Percentiles rank a stretch among this genome's conserved stretches.
phyloP scores from a whole-genome alignment of 2,329 filamentous ascomycete genomes.

The Grosmannia penicillata region DNA sequence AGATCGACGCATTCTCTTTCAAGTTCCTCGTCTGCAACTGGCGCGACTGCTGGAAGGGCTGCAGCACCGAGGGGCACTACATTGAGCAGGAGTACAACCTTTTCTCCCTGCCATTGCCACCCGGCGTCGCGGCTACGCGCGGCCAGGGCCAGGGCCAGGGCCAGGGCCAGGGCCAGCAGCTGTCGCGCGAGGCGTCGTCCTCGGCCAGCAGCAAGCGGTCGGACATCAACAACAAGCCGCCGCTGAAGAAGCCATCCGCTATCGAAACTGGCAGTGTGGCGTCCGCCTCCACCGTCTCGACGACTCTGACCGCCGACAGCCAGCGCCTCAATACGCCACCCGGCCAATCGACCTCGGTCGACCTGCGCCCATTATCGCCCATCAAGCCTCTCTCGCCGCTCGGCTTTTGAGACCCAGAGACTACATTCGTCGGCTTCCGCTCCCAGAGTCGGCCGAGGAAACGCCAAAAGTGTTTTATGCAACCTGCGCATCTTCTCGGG shows the following conservation, averaged over 20 bases:
- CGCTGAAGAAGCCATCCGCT: slow-evolving; percentile 26
- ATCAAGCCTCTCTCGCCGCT: slow-evolving; percentile 52
- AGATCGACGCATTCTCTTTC: slow-evolving; percentile 90
- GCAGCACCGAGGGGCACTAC: slow-evolving; percentile 73
- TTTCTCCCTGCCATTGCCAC: slow-evolving; percentile 42
- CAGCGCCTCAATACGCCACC: slow-evolving; percentile 22
- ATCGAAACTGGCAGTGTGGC: slow-evolving; percentile 27
- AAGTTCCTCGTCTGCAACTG: slow-evolving; percentile 90
- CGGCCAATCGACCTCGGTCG: slow-evolving; percentile 21
- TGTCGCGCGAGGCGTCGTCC: slow-evolving; percentile 46
- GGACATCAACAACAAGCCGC: slow-evolving; percentile 15
- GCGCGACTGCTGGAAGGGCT: slow-evolving; percentile 95
- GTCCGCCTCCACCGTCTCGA: slow-evolving; percentile 29
- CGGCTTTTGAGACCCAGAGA: slow-evolving; percentile 32
- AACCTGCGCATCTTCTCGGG: neutral
- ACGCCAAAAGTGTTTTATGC: too few relatives aligned
- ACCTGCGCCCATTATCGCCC: slow-evolving; percentile 44
- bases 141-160: slow-evolving; percentile 7
- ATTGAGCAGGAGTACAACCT: slow-evolving; percentile 53
- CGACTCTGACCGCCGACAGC: slow-evolving; percentile 29
- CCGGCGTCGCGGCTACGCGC: slow-evolving; percentile 23
- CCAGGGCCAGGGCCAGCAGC: slow-evolving; percentile 24
- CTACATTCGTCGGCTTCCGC: too few relatives aligned
- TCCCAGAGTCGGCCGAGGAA: too few relatives aligned
- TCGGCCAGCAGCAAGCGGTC: slow-evolving; percentile 49